Conservation (phyloP, 192 early-diverging fungal genomes). For the Backusella liffmaniae region DNA sequence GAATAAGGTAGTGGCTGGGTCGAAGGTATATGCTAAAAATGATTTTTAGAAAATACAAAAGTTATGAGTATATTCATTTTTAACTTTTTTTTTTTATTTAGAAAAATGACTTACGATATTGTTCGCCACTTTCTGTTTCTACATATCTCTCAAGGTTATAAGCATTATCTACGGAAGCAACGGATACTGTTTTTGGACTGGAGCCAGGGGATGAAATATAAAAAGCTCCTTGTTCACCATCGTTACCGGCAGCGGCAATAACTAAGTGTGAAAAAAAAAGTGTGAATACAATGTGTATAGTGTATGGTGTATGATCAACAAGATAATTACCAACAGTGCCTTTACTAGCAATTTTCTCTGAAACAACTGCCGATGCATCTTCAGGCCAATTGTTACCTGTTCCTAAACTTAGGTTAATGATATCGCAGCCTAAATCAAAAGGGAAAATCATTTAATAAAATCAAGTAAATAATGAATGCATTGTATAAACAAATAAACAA, state of each 20-base stretch:
- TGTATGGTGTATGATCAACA: not conserved
- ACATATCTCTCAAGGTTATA: conserved; percentile 23
- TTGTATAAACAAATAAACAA: not conserved
- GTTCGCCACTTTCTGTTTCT: not conserved
- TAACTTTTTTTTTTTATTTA: not conserved
- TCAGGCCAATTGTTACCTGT: conserved; percentile 62
- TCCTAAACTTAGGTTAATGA: conserved; percentile 87
- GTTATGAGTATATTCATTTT: conserved; percentile 14
- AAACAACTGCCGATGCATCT: conserved; percentile 56
- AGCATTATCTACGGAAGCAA: conserved; percentile 53
- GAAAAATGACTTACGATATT: conserved; percentile 30
- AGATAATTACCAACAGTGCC: conserved; percentile 35
- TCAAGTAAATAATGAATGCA: not conserved
- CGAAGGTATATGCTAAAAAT: conserved; percentile 12
- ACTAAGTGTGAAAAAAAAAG: conserved; percentile 22
- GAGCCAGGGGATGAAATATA: conserved; percentile 58
- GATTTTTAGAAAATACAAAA: not conserved
- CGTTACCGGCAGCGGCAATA: conserved; percentile 65
- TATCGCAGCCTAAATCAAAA: conserved; percentile 52
- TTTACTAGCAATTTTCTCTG: conserved; percentile 44
- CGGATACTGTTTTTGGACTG: conserved; percentile 52
- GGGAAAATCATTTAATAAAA: not conserved
- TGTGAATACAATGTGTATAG: not conserved
- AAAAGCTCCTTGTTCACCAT: conserved; percentile 64
- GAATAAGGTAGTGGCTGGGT: conserved; percentile 23